Base-by-base conservation (phyloP, 306 rosid species). In the Citrullus amarus region DNA sequence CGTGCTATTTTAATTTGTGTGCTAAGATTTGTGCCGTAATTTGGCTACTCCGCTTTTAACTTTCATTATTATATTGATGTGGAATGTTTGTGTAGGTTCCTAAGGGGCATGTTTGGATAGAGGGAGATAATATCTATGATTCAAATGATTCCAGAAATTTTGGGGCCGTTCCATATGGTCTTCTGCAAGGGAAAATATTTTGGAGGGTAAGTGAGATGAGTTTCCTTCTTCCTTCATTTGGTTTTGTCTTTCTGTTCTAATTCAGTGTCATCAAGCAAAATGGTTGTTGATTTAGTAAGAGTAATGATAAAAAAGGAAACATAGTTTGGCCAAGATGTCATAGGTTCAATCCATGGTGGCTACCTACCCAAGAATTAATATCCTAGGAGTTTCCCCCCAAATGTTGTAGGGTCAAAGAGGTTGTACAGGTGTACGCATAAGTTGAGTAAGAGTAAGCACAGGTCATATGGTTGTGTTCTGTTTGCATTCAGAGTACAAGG, bases 131-230 rank as follows among this genome's bases (percentile, higher is more conserved):
- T 76, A 80, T 80, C 38, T 88, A 88, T 58, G 50, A 25, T 0
- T 83, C 90, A 58, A 60, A 0, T 9, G 96, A 93, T 88, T 93
- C 97, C n/a, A 90, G 93, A 78, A 44, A 65, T 30, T 92, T 84
- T 77, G 98, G 98, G 59, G 79, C 96, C 28, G 81, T 92, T 81
- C 93, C 98, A 67, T 91, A 84, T 86, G 89, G 89, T 6, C 98
- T 90, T 57, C 41, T 93, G 71, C 32, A 80, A 63, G 84, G 89
- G 76, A 91, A 79, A 88, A 25, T 84, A 43, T 86, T 90, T 55
- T 91, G 93, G 92, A 90, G 79, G 90, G 98, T 91, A 15, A 50
- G 98, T 91, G 30, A 2, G 38, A 69, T 44, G 4, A 6, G 10
- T 67, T 56, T 74, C 13, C 56, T 77, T 76, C 8, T 28, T 41